Evolutionary conservation across 768 basidiomycete genomes (phyloP).

Genomic region (Hypholoma fasciculare): DNA sequence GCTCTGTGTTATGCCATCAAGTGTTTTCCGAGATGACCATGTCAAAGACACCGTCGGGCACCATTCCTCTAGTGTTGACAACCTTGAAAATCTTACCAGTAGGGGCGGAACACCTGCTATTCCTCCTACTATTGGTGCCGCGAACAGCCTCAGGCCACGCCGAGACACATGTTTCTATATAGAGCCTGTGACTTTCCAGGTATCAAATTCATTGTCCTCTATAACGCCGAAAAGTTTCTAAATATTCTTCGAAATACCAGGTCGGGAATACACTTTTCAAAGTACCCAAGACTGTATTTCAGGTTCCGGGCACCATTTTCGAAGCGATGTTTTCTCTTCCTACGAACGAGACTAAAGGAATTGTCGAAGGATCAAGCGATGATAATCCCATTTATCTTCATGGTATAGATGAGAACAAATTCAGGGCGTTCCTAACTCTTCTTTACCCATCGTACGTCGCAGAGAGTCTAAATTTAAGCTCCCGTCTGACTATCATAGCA

Average conservation of each 20-base stretch:
- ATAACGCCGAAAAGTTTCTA: too few relatives aligned
- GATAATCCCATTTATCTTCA: slow-evolving; percentile 2
- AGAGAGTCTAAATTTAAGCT: too few relatives aligned
- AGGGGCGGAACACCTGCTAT: background rate
- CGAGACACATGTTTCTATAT: background rate
- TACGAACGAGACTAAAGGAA: background rate
- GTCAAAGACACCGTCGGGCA: too few relatives aligned
- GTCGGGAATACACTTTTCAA: slow-evolving; percentile 9
- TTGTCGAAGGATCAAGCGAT: background rate
- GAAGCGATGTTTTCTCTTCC: slow-evolving; percentile 2
- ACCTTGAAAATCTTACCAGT: background rate
- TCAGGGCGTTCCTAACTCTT: background rate
- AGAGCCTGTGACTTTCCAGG: background rate
- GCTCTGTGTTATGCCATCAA: too few relatives aligned
- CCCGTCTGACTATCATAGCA: too few relatives aligned
- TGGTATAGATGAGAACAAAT: background rate
- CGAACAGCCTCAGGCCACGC: background rate
- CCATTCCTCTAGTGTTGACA: too few relatives aligned
- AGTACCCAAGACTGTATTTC: slow-evolving; percentile 5
- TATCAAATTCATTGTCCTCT: background rate
- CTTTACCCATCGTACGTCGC: background rate
- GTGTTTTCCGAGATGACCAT: too few relatives aligned
- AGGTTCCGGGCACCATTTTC: slow-evolving; percentile 7
- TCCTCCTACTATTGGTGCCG: background rate
- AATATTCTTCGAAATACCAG: background rate